These are phyloP conservation scores for Candida easanensis DNA, from an alignment of 805 yeast genomes.

Conservation along the genomic window DNA sequence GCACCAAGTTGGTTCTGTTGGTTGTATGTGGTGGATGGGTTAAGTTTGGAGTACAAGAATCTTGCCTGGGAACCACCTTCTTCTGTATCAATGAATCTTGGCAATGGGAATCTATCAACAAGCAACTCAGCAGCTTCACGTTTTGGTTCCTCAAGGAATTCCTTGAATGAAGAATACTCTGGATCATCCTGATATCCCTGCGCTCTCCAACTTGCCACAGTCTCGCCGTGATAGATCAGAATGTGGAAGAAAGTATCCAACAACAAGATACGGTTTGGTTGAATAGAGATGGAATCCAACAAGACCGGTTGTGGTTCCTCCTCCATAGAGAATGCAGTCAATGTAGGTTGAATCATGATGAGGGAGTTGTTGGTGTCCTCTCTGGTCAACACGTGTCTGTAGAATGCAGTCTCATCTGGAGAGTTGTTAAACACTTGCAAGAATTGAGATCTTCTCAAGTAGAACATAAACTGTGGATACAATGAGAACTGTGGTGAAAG, in stretches of 20 bases:
- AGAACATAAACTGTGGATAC: slow-evolving; percentile 67
- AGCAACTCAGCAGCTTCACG: slow-evolving; percentile 63
- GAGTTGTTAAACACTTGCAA: slow-evolving; percentile 66
- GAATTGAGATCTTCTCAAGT: slow-evolving; percentile 63
- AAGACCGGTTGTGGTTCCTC: slow-evolving; percentile 57
- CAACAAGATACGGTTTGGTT: slow-evolving; percentile 53
- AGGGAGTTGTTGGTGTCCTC: slow-evolving; percentile 61
- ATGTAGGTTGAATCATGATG: slow-evolving; percentile 68
- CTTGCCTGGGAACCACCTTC: slow-evolving; percentile 78
- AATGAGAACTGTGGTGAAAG: slow-evolving; percentile 48
- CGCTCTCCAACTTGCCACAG: slow-evolving; percentile 65
- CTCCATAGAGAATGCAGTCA: slow-evolving; percentile 49
- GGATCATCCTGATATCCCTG: slow-evolving; percentile 59
- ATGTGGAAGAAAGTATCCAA: slow-evolving; percentile 71
- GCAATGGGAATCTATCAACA: slow-evolving; percentile 67
- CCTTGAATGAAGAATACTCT: slow-evolving; percentile 57
- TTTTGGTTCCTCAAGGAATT: slow-evolving; percentile 59
- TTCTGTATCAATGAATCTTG: slow-evolving; percentile 69
- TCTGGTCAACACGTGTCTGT: slow-evolving; percentile 57
- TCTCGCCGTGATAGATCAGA: slow-evolving; percentile 63
- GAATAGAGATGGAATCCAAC: slow-evolving; percentile 60
- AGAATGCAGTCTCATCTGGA: slow-evolving; percentile 69
- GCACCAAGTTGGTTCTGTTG: slow-evolving; percentile 31
- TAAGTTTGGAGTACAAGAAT: slow-evolving; percentile 64
- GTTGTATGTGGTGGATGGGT: slow-evolving; percentile 60